Evolutionary conservation across 2,329 filamentous ascomycete genomes (phyloP), one percentile per base, ranked within the genome.

Genomic region (Dactylellina sp.): DNA sequence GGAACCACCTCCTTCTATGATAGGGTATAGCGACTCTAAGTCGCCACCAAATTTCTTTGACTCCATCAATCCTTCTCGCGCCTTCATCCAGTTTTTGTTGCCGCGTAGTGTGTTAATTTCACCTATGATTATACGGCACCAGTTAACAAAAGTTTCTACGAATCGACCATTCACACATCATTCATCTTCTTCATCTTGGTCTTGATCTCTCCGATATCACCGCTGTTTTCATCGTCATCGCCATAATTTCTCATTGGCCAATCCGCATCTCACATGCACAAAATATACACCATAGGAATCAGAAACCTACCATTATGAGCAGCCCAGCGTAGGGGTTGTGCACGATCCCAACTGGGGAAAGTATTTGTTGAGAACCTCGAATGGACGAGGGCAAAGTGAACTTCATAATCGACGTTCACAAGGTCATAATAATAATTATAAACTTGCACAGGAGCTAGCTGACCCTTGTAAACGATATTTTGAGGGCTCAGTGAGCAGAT

Each of bases 31-130:
- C 78, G 86, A 84, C 82, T 97, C 93, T 14, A 98, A 88, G 79
- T 97, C 93, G 25, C 96, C 92, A 76, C 92, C 92, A 81, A 98
- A 98, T 62, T 96, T 85, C 77, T 93, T 89, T 1, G 94, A 98
- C 81, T 92, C 91, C 87, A 98, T 91, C 76, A 97, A 89, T 82
- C 94, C 94, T 84, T 98, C 94, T 80, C 94, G 89, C 75, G 94
- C 94, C 78, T 93, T 90, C 94, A 98, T 98, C 94, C 94, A 98
- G 84, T 98, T 98, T 86, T 98, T 98, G 85, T 98, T 98, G 75
- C 94, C 94, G 81, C 94, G 91, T 75, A 98, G 85, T 1, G 94
- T 98, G 83, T 98, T 98, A 81, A 98, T 98, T 84, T 98, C 94
- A 85, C 85, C 85, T 86, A 60, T 66, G 18, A 35, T 64, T 60